These are phyloP conservation scores for Trichosporon inkin DNA, from an alignment of 1,284 basidiomycete species.

Conservation along the genomic window DNA sequence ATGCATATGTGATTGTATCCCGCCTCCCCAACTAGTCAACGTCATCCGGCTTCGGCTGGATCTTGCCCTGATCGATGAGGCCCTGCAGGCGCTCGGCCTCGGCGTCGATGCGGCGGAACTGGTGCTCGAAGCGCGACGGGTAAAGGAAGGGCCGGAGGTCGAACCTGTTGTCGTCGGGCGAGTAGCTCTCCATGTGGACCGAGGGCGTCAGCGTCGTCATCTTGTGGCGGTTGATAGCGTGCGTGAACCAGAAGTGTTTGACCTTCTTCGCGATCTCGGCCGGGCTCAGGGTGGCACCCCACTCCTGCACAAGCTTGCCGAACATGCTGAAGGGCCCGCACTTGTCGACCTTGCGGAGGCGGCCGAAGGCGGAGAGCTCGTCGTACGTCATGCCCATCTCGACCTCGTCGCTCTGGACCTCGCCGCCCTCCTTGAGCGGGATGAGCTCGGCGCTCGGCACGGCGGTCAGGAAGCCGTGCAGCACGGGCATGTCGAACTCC, in stretches of 20 bases:
- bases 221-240: conserved; percentile 96
- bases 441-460: conserved; percentile 94
- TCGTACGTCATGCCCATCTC: conserved; percentile 99
- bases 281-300: conserved; percentile 73
- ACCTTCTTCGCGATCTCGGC: conserved; percentile 93
- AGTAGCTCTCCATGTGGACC: conserved; percentile 77
- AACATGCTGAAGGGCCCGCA: conserved; percentile 97
- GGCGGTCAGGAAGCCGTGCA: conserved; percentile 83
- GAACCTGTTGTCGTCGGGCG: conserved; percentile 56
- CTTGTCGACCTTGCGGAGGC: conserved; percentile 92
- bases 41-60: conserved; percentile 3
- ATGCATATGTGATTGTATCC: not conserved
- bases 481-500: conserved; percentile 77
- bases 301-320: conserved; percentile 86
- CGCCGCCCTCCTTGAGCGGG: conserved; percentile 79
- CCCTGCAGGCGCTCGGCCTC: conserved; percentile 63
- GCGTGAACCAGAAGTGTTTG: conserved; percentile 94
- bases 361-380: conserved; percentile 87
- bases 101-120: conserved; percentile 90
- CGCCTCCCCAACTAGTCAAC: conserved; percentile 46
- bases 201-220: conserved; percentile 98
- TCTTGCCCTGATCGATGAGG: conserved; percentile 50
- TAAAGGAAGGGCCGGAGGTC: conserved; percentile 96
- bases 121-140: conserved; percentile 88
- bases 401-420: conserved; percentile 93